Evolutionary conservation across 352 stramenopile species (phyloP).

Genomic region (Elongisporangium undulatum): DNA sequence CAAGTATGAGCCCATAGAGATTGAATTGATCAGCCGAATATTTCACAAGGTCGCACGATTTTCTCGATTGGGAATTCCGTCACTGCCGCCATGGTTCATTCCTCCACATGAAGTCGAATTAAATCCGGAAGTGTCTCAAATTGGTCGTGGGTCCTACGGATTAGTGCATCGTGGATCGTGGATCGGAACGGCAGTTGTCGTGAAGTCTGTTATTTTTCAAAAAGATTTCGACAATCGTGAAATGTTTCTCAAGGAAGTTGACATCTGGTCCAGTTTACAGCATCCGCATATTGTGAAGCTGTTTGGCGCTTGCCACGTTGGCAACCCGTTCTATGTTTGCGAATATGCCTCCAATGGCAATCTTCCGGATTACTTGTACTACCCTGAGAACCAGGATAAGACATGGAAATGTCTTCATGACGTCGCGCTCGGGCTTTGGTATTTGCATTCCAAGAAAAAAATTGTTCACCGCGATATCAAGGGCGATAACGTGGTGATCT

Average conservation of each 20-base stretch:
- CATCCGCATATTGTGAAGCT: conserved; percentile 10
- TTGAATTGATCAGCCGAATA: no score
- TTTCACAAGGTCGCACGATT: no score
- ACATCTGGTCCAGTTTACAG: conserved; percentile 11
- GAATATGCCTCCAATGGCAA: conserved; percentile 6
- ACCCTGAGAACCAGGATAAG: background rate
- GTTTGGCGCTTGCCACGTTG: conserved; percentile 9
- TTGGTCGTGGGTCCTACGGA: no score
- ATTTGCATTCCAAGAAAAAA: conserved; percentile 1
- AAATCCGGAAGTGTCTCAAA: no score
- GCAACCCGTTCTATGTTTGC: conserved; percentile 10
- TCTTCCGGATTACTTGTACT: background rate
- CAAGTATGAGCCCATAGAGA: no score
- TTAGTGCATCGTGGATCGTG: no score
- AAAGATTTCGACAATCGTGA: background rate
- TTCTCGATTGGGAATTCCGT: no score
- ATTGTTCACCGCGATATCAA: conserved; percentile 7
- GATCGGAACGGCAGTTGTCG: no score
- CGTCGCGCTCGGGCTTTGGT: conserved; percentile 3
- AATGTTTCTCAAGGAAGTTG: conserved; percentile 8
- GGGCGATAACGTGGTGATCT: conserved; percentile 8
- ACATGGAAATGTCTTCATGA: conserved; percentile 5
- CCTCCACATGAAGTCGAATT: no score
- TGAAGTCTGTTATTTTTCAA: background rate
- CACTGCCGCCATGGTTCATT: no score